phyloP scores from a whole-genome alignment of 2,329 filamentous ascomycete genomes.

The Shiraia sp. region DNA sequence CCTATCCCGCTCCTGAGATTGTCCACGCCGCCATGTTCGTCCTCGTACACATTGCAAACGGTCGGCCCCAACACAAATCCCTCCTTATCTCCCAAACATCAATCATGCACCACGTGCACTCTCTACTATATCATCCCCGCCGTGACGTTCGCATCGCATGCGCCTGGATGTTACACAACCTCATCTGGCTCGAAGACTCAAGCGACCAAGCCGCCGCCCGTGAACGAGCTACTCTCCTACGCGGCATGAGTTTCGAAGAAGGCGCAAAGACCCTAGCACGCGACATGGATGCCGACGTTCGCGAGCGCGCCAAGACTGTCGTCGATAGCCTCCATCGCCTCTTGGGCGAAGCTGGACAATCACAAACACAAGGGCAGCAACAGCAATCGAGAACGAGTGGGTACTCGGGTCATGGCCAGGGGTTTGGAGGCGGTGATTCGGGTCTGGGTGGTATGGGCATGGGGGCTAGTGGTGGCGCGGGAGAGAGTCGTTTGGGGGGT shows the following conservation, averaged over 20 bases:
- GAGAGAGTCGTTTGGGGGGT: conserved; percentile 7
- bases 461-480: conserved; percentile 12
- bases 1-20: conserved; percentile 60
- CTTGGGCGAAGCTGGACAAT: conserved; percentile 11
- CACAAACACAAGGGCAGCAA: too few relatives aligned
- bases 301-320: conserved; percentile 81
- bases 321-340: conserved; percentile 60
- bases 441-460: conserved; percentile 9
- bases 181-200: conserved; percentile 80
- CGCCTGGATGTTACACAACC: conserved; percentile 82
- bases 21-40: conserved; percentile 79
- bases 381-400: conserved; percentile 2
- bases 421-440: conserved; percentile 2
- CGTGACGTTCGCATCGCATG: conserved; percentile 75
- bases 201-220: conserved; percentile 67
- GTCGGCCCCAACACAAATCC: conserved; percentile 75
- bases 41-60: conserved; percentile 85
- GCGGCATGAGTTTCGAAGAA: conserved; percentile 70
- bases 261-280: conserved; percentile 64
- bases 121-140: conserved; percentile 73
- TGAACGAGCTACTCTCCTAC: conserved; percentile 69
- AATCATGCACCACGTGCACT: conserved; percentile 72
- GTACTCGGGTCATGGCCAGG: background rate
- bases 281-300: conserved; percentile 78
- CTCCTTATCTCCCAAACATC: conserved; percentile 68